Base-by-base conservation (phyloP, 163 green algal species). In the Trebouxiophyceae sp. region DNA sequence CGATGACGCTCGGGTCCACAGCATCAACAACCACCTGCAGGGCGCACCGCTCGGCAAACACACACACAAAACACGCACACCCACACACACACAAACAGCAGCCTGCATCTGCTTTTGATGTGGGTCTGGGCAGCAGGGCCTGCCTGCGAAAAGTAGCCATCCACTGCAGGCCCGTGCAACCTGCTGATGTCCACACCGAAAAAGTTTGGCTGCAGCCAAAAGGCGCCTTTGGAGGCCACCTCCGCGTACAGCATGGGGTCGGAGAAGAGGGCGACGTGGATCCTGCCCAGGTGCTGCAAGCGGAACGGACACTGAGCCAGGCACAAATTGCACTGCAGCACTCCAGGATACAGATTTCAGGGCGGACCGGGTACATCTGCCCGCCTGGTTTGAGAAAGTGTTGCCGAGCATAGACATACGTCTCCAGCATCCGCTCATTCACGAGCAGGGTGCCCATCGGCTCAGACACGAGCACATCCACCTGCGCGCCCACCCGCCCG, bases 401-500 rank as follows among this genome's bases (percentile, higher is more conserved):
- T 72, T 98, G 85, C 0, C 92, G 77, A 0, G 92, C 92, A 50
- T 86, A 91, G 0, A 98, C 58, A 76, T 96, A 98, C 3, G 77
- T 90, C 78, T 98, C 92, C 33, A 98, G 70, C 92, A 98, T 98
- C 46, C 92, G 83, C 70, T 98, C 92, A 65, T 98, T 97, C 20
- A 98, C 86, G 56, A 98, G 81, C 67, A 98, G 74, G 6, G 92
- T 98, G 45, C 92, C 91, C 89, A 97, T 97, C 4, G 92, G 92
- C 76, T 97, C 90, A 16, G 65, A 81, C 1, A 91, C 74, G 6
- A 91, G 73, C 22, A 90, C 72, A 26, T 91, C 84, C 23, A 89
- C 80, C 29, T 65, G 33, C 20, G 61, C 50, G 27, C 5, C 30
- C 23, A n/a, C n/a, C 39, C 19, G 12, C n/a, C n/a, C n/a, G n/a